Evolutionary conservation across 179 eudicot species (phyloP).

Genomic region (Pouteria campechiana): DNA sequence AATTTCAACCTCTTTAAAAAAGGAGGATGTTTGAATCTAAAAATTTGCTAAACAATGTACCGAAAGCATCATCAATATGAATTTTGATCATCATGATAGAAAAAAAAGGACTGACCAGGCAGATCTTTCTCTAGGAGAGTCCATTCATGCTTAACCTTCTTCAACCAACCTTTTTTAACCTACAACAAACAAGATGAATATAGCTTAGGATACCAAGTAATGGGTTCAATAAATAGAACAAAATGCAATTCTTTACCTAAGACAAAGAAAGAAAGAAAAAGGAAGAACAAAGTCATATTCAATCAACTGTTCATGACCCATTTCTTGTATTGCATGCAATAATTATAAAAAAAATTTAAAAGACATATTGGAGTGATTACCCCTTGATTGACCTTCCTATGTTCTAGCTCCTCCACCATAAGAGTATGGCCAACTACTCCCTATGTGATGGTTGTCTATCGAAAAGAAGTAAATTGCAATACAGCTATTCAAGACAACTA

Average conservation of each 20-base stretch:
- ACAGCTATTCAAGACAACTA: too few relatives aligned
- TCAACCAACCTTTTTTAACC: slow-evolving; percentile 70
- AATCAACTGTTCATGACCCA: too few relatives aligned
- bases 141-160: slow-evolving; percentile 93
- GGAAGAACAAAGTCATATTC: too few relatives aligned
- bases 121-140: slow-evolving; percentile 72
- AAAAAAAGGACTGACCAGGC: slow-evolving; percentile 49
- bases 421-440: slow-evolving; percentile 77
- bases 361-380: slow-evolving; percentile 24
- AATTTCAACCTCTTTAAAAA: too few relatives aligned
- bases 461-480: too few relatives aligned
- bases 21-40: too few relatives aligned
- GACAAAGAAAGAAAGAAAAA: too few relatives aligned
- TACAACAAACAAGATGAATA: slow-evolving; percentile 13
- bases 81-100: too few relatives aligned
- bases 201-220: background rate
- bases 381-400: slow-evolving; percentile 46
- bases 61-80: too few relatives aligned
- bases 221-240: background rate
- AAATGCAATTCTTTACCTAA: slow-evolving; percentile 31
- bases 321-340: too few relatives aligned
- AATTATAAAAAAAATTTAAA: too few relatives aligned
- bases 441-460: slow-evolving; percentile 78
- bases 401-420: slow-evolving; percentile 72
- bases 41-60: too few relatives aligned